Percentiles rank a stretch among this genome's conserved stretches.
phyloP scores from a whole-genome alignment of 331 rosid genomes.

The Acacia concinna region DNA sequence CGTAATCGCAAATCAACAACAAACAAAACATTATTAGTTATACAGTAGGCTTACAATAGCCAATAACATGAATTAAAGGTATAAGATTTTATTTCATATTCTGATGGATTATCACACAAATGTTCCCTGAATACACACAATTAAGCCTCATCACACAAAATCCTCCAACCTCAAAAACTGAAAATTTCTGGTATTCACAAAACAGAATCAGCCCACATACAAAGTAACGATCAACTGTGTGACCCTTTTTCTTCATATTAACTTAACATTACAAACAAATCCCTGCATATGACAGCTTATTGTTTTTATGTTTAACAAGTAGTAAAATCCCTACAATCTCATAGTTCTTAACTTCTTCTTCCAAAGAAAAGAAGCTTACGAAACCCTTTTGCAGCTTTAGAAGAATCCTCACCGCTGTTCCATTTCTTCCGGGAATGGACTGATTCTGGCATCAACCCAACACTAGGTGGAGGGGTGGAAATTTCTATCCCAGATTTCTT shows the following conservation, averaged over 20 bases:
- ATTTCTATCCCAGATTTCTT: conserved; percentile 54
- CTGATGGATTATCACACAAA: neutral
- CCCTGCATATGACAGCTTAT: conserved; percentile 44
- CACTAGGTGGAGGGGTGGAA: conserved; percentile 67
- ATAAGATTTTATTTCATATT: neutral
- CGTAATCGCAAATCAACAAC: neutral
- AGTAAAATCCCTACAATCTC: conserved; percentile 43
- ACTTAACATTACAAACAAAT: conserved; percentile 31
- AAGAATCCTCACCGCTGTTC: conserved; percentile 74
- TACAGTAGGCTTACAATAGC: neutral
- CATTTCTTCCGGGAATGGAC: conserved; percentile 86
- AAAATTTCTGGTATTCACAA: conserved; percentile 28
- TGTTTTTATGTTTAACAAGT: conserved; percentile 33
- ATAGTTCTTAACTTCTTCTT: conserved; percentile 58
- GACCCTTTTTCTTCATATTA: conserved; percentile 28
- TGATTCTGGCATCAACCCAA: conserved; percentile 44
- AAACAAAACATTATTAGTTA: neutral
- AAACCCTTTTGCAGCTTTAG: conserved; percentile 79
- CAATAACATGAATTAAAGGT: neutral
- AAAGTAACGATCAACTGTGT: conserved; percentile 14
- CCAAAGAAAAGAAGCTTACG: conserved; percentile 95
- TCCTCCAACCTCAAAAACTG: neutral
- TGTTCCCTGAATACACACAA: neutral
- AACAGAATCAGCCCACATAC: neutral
- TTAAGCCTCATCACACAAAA: conserved; percentile 17